Base-by-base conservation (phyloP, 2,329 filamentous ascomycete genomes). In the Pseudocercospora vitis region DNA sequence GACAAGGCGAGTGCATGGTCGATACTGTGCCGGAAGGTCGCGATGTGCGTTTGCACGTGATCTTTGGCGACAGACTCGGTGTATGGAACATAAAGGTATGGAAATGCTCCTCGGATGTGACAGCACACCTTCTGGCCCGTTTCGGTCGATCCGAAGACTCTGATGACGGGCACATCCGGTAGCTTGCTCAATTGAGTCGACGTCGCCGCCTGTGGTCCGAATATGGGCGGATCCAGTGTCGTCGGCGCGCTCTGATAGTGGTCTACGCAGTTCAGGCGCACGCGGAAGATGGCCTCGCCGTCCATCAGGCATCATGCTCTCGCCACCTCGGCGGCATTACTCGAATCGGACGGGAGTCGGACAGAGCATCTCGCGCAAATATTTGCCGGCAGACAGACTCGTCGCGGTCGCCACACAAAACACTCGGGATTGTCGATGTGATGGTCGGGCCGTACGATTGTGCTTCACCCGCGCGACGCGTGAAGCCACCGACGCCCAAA, bases 91-190 rank as follows among this genome's bases (percentile, higher is more conserved):
- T 91, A 97, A n/a, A 97, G 76, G 68, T 99, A 99, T 1, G 94
- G 94, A 65, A 99, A 91, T 18, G 89, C 91, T 56, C 95, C 94
- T 72, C 97, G 94, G 52, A 99, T 84, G 74, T 99, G 94, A 24
- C 89, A 89, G 74, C 94, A 96, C 12, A 96, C 90, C 68, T 95
- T 96, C 73, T 97, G 91, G 0, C 94, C 94, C 0, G 90, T 94
- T 70, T 95, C 90, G 0, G 92, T 96, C 3, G 91, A 86, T 0
- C 94, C 94, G 73, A 97, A 99, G 8, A 95, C 82, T 60, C 94
- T 84, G 56, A 99, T 85, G 8, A 97, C 83, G 0, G 94, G 92
- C 0, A 97, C 84, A 60, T 84, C 87, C 7, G 88, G 86, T 28
- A 83, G 81, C 55, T 83, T 84, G 58, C 78, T 75, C 55, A 81